Conservation (phyloP, 352 stramenopile genomes). For the Phytopythium montanum region DNA sequence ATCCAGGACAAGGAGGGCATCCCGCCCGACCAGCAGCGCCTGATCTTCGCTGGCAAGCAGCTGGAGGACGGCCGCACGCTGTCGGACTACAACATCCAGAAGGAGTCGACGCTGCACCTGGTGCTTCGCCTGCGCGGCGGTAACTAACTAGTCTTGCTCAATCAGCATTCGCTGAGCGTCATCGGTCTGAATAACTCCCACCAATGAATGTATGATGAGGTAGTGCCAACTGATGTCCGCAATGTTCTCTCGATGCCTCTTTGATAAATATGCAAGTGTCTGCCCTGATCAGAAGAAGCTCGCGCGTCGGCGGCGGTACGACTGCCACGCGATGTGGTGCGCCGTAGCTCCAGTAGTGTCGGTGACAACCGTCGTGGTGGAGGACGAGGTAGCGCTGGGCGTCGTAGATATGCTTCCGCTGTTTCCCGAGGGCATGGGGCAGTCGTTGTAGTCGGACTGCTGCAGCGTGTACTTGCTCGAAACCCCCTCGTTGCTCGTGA, state of each 20-base stretch:
- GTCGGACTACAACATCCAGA: slow-evolving; percentile 91
- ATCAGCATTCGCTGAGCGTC: not conserved
- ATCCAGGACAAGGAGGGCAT: slow-evolving; percentile 93
- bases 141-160: slow-evolving; percentile 23
- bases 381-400: slow-evolving; percentile 9
- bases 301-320: slow-evolving; percentile 23
- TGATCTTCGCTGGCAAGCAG: slow-evolving; percentile 96
- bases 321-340: slow-evolving; percentile 36
- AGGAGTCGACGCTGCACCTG: slow-evolving; percentile 93
- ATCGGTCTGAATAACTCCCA: not conserved
- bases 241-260: not conserved
- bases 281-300: slow-evolving; percentile 25
- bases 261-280: slow-evolving; percentile 2
- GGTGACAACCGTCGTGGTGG: slow-evolving; percentile 19
- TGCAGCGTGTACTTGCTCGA: slow-evolving; percentile 81
- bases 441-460: slow-evolving; percentile 30
- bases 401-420: slow-evolving; percentile 8
- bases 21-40: slow-evolving; percentile 92
- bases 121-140: slow-evolving; percentile 81
- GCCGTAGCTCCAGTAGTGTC: slow-evolving; percentile 27
- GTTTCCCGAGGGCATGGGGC: slow-evolving; percentile 31
- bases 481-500: slow-evolving; percentile 81
- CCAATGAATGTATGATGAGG: slow-evolving; percentile 10
- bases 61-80: slow-evolving; percentile 93
- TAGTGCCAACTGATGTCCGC: not conserved